phyloP scores from a whole-genome alignment of 768 basidiomycete species.

The Suillus placidus region DNA sequence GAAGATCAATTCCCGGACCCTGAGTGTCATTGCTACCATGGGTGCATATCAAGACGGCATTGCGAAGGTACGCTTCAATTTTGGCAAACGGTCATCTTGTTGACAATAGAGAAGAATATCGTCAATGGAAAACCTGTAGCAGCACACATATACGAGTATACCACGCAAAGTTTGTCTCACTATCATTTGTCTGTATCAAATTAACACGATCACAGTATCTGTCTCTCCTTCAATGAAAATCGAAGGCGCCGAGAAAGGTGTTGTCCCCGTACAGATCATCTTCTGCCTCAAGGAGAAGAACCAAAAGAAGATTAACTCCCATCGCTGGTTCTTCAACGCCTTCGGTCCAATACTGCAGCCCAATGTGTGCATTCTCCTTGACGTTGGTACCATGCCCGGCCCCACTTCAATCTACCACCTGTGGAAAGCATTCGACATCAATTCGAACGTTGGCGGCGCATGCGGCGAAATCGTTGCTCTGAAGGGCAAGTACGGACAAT shows the following conservation, averaged over 20 bases:
- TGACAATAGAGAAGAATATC: slow-evolving; percentile 49
- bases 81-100: neutral
- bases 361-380: slow-evolving; percentile 90
- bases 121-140: slow-evolving; percentile 83
- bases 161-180: slow-evolving; percentile 73
- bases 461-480: slow-evolving; percentile 96
- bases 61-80: slow-evolving; percentile 61
- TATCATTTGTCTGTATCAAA: slow-evolving; percentile 4
- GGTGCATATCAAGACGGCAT: slow-evolving; percentile 95
- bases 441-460: slow-evolving; percentile 88
- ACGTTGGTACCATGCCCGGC: slow-evolving; percentile 86
- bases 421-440: slow-evolving; percentile 95
- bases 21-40: slow-evolving; percentile 90
- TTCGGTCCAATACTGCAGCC: slow-evolving; percentile 82
- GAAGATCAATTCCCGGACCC: slow-evolving; percentile 83
- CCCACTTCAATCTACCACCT: slow-evolving; percentile 89
- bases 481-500: slow-evolving; percentile 80
- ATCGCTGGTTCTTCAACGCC: slow-evolving; percentile 94
- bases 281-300: slow-evolving; percentile 94
- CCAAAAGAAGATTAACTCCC: slow-evolving; percentile 95
- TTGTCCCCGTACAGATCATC: slow-evolving; percentile 89
- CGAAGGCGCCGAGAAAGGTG: slow-evolving; percentile 75
- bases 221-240: slow-evolving; percentile 81
- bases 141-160: slow-evolving; percentile 93
- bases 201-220: slow-evolving; percentile 53